Percentiles rank a stretch among this genome's conserved stretches.
phyloP scores from a whole-genome alignment of 1,284 basidiomycete genomes.

The Ceratobasidium sp. region DNA sequence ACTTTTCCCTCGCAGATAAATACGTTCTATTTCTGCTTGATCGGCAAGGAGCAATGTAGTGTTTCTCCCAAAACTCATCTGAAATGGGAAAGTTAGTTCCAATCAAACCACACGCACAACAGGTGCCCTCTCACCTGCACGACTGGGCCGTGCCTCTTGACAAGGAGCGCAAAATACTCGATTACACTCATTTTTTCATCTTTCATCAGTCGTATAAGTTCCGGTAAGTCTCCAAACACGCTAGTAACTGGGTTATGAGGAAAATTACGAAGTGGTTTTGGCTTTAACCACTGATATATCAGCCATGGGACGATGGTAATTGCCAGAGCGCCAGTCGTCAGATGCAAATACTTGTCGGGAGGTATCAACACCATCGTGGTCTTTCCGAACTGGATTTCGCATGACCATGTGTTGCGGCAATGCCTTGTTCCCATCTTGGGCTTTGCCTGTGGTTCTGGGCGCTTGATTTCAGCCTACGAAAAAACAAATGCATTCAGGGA shows the following conservation, averaged over 20 bases:
- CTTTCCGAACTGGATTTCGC: no score
- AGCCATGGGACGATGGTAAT: not conserved
- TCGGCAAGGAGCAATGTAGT: constrained; percentile 1
- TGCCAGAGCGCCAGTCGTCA: no score
- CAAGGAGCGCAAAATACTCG: not conserved
- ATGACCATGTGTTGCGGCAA: no score
- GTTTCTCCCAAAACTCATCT: constrained; percentile 4
- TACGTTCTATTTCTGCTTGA: not conserved
- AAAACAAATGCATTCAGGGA: no score
- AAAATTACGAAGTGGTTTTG: constrained; percentile 9
- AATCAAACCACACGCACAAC: not conserved
- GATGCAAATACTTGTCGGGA: no score
- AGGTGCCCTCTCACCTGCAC: not conserved
- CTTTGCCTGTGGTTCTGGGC: no score
- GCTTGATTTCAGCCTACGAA: no score
- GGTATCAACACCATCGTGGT: no score
- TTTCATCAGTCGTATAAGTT: not conserved
- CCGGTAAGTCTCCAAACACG: not conserved
- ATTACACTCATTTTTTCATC: not conserved
- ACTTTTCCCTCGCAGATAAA: not conserved
- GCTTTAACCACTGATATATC: not conserved
- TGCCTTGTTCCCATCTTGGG: no score
- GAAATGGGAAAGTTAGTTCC: not conserved
- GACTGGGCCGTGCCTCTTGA: constrained; percentile 5
- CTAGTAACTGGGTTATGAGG: constrained; percentile 12